Percentiles rank a stretch among this genome's conserved stretches.
Evolutionary conservation across 2,329 filamentous ascomycete genomes (phyloP).

Genomic region (Elsinoe arachidis): DNA sequence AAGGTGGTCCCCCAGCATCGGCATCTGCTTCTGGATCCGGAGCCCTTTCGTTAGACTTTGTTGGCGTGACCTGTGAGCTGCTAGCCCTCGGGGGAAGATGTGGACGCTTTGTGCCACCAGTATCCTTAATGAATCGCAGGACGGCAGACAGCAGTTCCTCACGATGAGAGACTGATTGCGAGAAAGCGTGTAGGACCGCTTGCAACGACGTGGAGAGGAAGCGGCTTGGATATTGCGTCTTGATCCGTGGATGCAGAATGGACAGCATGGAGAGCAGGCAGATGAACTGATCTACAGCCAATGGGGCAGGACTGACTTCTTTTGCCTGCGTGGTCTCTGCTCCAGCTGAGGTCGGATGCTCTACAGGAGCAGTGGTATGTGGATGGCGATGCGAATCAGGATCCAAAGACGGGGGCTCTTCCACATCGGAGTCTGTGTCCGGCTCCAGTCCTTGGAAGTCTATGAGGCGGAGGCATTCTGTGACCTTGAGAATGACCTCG

Average conservation of each 20-base stretch:
- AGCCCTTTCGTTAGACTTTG: constrained; percentile 28
- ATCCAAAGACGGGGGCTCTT: constrained; percentile 21
- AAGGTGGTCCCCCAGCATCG: constrained; percentile 33
- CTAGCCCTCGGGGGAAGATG: constrained; percentile 49
- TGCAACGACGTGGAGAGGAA: constrained; percentile 71
- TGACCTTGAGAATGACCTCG: constrained; percentile 72
- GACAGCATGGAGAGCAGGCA: constrained; percentile 62
- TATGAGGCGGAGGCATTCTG: constrained; percentile 59
- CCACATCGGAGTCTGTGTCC: constrained; percentile 47
- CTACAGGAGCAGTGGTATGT: constrained; percentile 20
- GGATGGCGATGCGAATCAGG: constrained; percentile 21
- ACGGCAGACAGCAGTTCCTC: constrained; percentile 62
- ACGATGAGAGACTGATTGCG: constrained; percentile 44
- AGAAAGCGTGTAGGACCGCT: constrained; percentile 59
- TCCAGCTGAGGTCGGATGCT: constrained; percentile 13
- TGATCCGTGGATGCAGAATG: constrained; percentile 64
- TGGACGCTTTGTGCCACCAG: constrained; percentile 61
- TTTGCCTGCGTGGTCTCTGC: constrained; percentile 22
- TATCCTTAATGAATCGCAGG: constrained; percentile 60
- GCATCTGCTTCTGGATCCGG: constrained; percentile 50
- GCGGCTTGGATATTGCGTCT: constrained; percentile 67
- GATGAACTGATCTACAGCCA: constrained; percentile 52
- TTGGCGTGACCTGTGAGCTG: constrained; percentile 26
- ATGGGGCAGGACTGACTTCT: constrained; percentile 28
- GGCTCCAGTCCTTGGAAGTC: constrained; percentile 43